Evolutionary conservation across 345 rosid genomes (phyloP).

Genomic region (Populus ilicifolia): DNA sequence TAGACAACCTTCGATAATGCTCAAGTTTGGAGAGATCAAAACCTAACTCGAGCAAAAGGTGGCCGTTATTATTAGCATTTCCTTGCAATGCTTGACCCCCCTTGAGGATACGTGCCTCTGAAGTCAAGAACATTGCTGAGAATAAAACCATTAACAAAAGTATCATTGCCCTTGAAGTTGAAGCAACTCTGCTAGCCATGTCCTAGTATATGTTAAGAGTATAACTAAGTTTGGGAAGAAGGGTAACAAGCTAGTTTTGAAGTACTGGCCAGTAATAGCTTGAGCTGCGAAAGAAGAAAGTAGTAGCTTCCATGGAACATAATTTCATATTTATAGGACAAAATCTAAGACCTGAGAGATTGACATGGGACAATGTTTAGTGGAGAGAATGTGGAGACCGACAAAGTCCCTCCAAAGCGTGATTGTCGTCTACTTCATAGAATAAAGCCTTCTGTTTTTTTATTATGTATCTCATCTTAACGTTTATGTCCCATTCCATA

Average conservation of each 20-base stretch:
- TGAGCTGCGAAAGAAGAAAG: background rate
- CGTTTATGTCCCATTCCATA: background rate
- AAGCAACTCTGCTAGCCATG: background rate
- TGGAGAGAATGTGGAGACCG: background rate
- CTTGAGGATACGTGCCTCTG: constrained; percentile 13
- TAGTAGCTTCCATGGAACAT: background rate
- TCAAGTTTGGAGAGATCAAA: constrained; percentile 12
- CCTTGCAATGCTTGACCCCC: background rate
- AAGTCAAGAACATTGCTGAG: background rate
- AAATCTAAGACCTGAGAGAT: background rate
- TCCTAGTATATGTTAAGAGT: background rate
- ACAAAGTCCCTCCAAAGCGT: background rate
- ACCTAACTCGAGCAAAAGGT: constrained; percentile 16
- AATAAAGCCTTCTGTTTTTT: background rate
- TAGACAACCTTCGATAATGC: background rate
- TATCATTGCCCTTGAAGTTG: background rate
- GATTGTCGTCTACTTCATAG: background rate
- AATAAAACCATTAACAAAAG: constrained; percentile 6
- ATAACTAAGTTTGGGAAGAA: background rate
- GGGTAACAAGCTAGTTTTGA: background rate
- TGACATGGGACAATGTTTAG: background rate
- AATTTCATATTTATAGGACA: background rate
- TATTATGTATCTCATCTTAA: background rate
- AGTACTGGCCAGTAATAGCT: background rate
- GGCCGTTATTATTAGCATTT: background rate